Percentiles rank a stretch among this genome's conserved stretches.
Evolutionary conservation across 768 basidiomycete species (phyloP).

Genomic region (Amanita subjunquillea): DNA sequence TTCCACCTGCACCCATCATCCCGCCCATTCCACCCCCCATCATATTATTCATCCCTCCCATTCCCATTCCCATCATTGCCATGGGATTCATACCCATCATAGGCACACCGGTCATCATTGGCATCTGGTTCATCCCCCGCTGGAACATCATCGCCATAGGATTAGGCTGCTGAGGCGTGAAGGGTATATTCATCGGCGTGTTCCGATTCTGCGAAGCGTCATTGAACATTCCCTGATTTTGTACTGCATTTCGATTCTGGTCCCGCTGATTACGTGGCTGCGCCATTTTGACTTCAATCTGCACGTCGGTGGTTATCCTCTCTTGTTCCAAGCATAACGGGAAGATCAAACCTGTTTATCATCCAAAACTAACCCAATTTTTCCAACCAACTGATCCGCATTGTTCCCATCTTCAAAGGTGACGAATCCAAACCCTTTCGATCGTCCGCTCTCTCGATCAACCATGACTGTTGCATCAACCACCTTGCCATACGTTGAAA

Average conservation of each 20-base stretch:
- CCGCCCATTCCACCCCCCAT: conserved; percentile 13
- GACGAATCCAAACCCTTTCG: conserved; percentile 81
- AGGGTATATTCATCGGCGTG: conserved; percentile 14
- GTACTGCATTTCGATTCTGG: conserved; percentile 28
- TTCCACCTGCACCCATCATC: conserved; percentile 17
- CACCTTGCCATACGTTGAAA: conserved; percentile 65
- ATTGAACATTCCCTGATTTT: conserved; percentile 2
- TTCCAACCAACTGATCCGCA: conserved; percentile 57
- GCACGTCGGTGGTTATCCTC: neutral
- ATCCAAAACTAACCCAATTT: conserved; percentile 58
- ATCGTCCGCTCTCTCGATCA: conserved; percentile 63
- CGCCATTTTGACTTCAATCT: conserved; percentile 82
- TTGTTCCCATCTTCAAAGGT: conserved; percentile 64
- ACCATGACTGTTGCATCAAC: conserved; percentile 83
- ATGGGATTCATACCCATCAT: conserved; percentile 39
- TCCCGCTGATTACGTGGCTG: conserved; percentile 62
- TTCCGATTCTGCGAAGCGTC: neutral
- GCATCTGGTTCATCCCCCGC: conserved; percentile 36
- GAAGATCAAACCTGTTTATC: conserved; percentile 54
- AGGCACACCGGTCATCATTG: conserved; percentile 28
- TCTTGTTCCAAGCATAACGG: neutral
- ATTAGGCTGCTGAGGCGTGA: conserved; percentile 25
- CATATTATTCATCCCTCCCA: conserved; percentile 23
- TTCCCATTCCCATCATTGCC: conserved; percentile 35
- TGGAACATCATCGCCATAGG: conserved; percentile 51